phyloP scores from a whole-genome alignment of 2,329 filamentous ascomycete genomes.

The Pseudocercospora crystallina region DNA sequence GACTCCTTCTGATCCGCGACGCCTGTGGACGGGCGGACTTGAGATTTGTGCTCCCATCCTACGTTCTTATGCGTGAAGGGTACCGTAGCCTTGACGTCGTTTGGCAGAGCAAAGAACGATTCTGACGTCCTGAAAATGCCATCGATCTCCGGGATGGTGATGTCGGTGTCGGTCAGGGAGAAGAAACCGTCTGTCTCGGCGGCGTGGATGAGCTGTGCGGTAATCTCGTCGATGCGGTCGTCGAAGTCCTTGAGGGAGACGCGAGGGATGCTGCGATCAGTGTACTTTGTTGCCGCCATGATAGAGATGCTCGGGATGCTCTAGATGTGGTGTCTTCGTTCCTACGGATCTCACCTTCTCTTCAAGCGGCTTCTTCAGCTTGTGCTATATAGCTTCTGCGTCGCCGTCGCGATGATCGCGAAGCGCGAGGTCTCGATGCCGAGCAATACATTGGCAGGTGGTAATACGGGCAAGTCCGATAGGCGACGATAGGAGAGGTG shows the following conservation, averaged over 20 bases:
- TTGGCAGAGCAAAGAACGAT: constrained; percentile 55
- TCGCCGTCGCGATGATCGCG: constrained; percentile 3
- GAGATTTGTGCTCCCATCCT: constrained; percentile 61
- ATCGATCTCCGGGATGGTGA: constrained; percentile 51
- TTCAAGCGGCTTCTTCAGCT: too few species aligned
- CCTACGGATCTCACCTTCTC: neutral
- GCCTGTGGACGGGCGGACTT: constrained; percentile 61
- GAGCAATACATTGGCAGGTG: neutral
- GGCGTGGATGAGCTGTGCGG: constrained; percentile 51
- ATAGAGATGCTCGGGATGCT: neutral
- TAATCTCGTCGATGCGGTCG: constrained; percentile 54
- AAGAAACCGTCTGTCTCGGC: constrained; percentile 64
- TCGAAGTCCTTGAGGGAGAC: constrained; percentile 58
- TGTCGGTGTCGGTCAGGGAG: constrained; percentile 56
- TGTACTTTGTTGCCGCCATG: constrained; percentile 38
- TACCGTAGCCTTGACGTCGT: constrained; percentile 53
- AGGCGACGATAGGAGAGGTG: constrained; percentile 5
- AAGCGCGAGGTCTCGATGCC: neutral
- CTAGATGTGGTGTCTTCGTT: neutral
- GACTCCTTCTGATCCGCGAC: constrained; percentile 60
- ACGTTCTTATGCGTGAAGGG: constrained; percentile 58
- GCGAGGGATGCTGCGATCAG: constrained; percentile 47
- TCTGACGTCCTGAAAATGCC: constrained; percentile 52
- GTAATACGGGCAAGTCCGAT: constrained; percentile 4
- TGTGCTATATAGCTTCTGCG: neutral